A percentile compares a stretch with the other conserved stretches of the same genome.
Evolutionary conservation across 345 rosid species (phyloP).

Genomic region (Citrus cavaleriei): DNA sequence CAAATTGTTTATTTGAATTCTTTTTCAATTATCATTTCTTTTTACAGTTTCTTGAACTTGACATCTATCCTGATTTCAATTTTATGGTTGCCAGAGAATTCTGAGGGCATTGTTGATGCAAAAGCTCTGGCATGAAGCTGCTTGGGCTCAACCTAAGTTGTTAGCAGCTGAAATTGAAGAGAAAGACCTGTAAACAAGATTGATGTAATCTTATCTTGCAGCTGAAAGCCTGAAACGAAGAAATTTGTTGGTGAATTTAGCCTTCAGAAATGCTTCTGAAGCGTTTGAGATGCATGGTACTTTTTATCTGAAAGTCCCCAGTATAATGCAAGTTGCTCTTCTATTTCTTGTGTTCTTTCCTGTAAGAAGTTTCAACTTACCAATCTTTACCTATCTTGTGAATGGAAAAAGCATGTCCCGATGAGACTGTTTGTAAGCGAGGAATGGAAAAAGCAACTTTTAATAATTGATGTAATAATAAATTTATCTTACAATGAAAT

Average conservation of each 20-base stretch:
- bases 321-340: conserved; percentile 2
- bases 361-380: neutral
- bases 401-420: neutral
- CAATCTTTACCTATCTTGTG: neutral
- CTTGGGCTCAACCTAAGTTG: neutral
- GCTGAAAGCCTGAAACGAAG: neutral
- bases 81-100: neutral
- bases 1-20: neutral
- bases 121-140: neutral
- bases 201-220: conserved; percentile 1
- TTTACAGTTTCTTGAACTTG: neutral
- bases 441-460: neutral
- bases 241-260: neutral
- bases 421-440: neutral
- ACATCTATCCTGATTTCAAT: neutral
- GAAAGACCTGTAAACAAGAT: neutral
- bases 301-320: neutral
- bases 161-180: neutral
- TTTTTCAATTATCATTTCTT: neutral
- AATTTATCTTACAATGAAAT: neutral
- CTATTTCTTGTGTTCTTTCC: neutral
- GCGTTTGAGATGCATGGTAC: neutral
- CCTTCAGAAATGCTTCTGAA: neutral
- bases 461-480: neutral
- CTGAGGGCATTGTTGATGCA: neutral